Evolutionary conservation across 2,329 filamentous ascomycete genomes (phyloP).

Genomic region (Aphanoascus verrucosus): DNA sequence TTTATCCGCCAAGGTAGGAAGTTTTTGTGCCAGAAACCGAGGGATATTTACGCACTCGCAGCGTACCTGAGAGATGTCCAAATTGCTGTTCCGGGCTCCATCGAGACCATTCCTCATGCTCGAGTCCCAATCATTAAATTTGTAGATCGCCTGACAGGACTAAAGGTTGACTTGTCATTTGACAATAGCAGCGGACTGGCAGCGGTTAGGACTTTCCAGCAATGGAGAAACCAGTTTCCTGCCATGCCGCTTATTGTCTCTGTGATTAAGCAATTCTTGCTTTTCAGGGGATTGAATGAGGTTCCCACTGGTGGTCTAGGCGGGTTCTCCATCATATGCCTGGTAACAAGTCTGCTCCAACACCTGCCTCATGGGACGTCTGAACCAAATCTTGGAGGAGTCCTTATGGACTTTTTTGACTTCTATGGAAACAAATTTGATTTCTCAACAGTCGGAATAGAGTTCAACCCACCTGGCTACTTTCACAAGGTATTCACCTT

Average conservation of each 20-base stretch:
- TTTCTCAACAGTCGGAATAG: constrained; percentile 58
- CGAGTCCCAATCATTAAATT: constrained; percentile 92
- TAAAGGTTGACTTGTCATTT: constrained; percentile 89
- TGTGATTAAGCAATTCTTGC: constrained; percentile 81
- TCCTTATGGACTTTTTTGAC: constrained; percentile 79
- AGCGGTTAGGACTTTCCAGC: constrained; percentile 68
- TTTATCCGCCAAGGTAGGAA: constrained; percentile 47
- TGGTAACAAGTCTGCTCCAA: constrained; percentile 82
- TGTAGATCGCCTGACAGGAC: constrained; percentile 61
- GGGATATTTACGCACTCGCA: constrained; percentile 52
- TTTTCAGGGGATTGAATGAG: constrained; percentile 84
- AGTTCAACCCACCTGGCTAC: constrained; percentile 62
- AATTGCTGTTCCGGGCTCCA: constrained; percentile 48
- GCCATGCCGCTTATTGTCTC: constrained; percentile 78
- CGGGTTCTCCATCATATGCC: constrained; percentile 86
- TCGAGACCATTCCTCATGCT: constrained; percentile 61
- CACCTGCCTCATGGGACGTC: constrained; percentile 60
- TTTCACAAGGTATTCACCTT: constrained; percentile 57
- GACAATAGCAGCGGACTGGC: constrained; percentile 75
- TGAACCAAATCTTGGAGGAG: constrained; percentile 61
- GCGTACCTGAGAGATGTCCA: constrained; percentile 46
- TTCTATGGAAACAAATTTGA: constrained; percentile 80
- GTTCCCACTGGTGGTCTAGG: constrained; percentile 84
- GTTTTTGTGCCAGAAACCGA: constrained; percentile 43
- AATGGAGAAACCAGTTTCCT: constrained; percentile 70